Percentiles rank a stretch among this genome's conserved stretches.
phyloP scores from a whole-genome alignment of 306 rosid species.

The Crataegus laevigata region DNA sequence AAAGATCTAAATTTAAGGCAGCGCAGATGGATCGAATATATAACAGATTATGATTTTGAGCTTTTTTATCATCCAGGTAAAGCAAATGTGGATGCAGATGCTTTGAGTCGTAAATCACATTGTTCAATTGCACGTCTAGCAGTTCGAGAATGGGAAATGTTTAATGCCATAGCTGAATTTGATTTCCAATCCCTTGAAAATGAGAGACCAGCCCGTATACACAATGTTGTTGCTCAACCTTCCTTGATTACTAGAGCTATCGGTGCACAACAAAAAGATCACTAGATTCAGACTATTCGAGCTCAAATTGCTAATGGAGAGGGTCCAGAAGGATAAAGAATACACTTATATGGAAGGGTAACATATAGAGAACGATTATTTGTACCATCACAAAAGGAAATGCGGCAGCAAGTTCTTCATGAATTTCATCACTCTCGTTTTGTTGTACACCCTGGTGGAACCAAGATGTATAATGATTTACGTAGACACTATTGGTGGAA shows the following conservation, averaged over 20 bases:
- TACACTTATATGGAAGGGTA: not conserved
- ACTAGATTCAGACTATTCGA: not conserved
- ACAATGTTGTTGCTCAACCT: not conserved
- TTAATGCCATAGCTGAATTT: not conserved
- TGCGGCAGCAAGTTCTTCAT: not conserved
- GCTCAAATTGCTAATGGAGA: not conserved
- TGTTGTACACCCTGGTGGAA: not conserved
- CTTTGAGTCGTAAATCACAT: not conserved
- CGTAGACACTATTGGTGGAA: not conserved
- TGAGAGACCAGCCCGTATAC: not conserved
- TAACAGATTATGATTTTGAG: not conserved
- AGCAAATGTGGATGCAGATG: not conserved
- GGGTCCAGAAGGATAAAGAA: not conserved
- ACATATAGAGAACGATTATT: not conserved
- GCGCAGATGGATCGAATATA: not conserved
- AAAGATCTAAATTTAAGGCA: not conserved
- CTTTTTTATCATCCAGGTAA: not conserved
- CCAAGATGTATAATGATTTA: not conserved
- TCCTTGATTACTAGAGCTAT: not conserved
- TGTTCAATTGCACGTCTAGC: not conserved
- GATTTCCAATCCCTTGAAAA: not conserved
- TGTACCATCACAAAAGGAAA: not conserved
- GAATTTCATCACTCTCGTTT: not conserved
- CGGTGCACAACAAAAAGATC: not conserved
- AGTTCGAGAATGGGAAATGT: not conserved